Evolutionary conservation across 139 green algal species (phyloP), one percentile per base, ranked within the genome.

Genomic region (Micractinium conductrix): DNA sequence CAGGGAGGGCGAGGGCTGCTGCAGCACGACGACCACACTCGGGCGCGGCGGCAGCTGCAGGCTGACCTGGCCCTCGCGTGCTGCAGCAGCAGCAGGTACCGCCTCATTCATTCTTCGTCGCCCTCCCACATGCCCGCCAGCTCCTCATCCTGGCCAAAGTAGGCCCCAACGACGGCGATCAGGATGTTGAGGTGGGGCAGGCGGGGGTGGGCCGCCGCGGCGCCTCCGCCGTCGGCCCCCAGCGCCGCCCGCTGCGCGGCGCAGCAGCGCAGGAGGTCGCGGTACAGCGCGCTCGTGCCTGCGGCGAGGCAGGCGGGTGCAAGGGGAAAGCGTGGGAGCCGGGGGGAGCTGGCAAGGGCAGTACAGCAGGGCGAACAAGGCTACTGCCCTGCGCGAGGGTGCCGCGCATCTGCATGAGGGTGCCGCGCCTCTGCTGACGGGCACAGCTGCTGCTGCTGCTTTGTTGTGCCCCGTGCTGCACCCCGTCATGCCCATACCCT

Each of bases 121-220:
- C 84, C 79, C 35, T 87, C 73, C 80, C 80, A 87, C 44, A 86
- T 67, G 14, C 43, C 45, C 45, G 87, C 86, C 67, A 96, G 86
- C 48, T 84, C 43, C 68, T 93, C 91, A 80, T 96, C 94, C 88
- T 97, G 94, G 2, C 93, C 87, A 89, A 98, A 97, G 84, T 95
- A 97, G 0, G 81, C 91, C 3, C 94, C 94, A 45, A 90, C 91
- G 22, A 98, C 81, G 5, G 87, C 89, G 19, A 96, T 90, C 30
- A 98, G 40, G 33, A 98, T 88, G 84, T 97, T 97, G 16, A 97
- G 78, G 45, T 86, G 79, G 8, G 92, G 72, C 62, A 97, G 87
- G 30, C 87, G 62, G 0, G 87, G 75, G 82, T 95, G 90, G 0
- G 78, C 53, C 28, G 70, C 44, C 2, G 21, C 37, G 21, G 63